Percentiles rank a stretch among this genome's conserved stretches.
Conservation (phyloP, 805 yeast genomes). For the Maudiozyma barnettii region DNA sequence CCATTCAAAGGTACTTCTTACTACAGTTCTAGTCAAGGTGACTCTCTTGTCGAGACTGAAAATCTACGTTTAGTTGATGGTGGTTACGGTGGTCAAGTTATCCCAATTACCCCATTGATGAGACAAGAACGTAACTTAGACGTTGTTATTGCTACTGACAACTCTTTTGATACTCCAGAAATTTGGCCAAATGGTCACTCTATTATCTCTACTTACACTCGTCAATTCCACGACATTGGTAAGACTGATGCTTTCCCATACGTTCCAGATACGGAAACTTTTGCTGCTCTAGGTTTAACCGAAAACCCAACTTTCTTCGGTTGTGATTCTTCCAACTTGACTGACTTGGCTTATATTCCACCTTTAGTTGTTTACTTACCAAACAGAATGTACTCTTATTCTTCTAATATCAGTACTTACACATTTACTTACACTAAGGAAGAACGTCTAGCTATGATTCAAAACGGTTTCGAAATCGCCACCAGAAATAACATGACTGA, state of each 20-base stretch:
- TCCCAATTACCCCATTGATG: conserved; percentile 53
- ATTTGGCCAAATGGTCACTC: conserved; percentile 64
- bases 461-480: conserved; percentile 65
- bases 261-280: conserved; percentile 61
- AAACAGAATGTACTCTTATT: conserved; percentile 55
- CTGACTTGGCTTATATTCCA: conserved; percentile 45
- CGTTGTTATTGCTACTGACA: conserved; percentile 54
- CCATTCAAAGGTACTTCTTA: conserved; percentile 46
- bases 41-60: conserved; percentile 31
- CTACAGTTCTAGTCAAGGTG: conserved; percentile 17
- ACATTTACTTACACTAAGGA: conserved; percentile 50
- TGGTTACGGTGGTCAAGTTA: conserved; percentile 55
- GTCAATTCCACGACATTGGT: conserved; percentile 48
- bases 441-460: conserved; percentile 50
- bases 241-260: conserved; percentile 63
- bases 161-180: conserved; percentile 51
- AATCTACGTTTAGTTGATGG: conserved; percentile 55
- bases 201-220: conserved; percentile 42
- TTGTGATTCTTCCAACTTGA: conserved; percentile 57
- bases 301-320: conserved; percentile 75
- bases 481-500: conserved; percentile 57
- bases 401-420: conserved; percentile 63
- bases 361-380: conserved; percentile 75
- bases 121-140: conserved; percentile 55
- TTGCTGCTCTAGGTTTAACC: conserved; percentile 50